phyloP scores from a whole-genome alignment of 2,329 filamentous ascomycete species.

The Ophiocordyceps unilateralis region DNA sequence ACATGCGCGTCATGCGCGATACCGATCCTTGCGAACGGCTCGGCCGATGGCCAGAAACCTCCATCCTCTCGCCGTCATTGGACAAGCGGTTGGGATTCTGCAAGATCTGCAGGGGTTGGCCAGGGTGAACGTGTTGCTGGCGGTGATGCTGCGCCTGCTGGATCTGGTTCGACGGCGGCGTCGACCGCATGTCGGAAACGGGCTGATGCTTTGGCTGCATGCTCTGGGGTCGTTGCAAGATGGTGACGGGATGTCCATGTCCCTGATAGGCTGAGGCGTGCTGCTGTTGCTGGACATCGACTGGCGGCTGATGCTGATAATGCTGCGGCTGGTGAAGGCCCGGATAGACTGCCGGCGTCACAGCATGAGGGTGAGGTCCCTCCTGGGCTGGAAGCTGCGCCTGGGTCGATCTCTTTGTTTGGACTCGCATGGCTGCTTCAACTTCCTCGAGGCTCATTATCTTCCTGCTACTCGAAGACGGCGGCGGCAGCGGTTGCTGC shows the following conservation, averaged over 20 bases:
- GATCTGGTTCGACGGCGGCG: constrained; percentile 7
- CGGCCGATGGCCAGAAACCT: constrained; percentile 18
- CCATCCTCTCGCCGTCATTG: constrained; percentile 23
- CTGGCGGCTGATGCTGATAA: constrained; percentile 3
- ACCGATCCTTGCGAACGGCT: constrained; percentile 35
- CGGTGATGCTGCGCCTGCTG: constrained; percentile 14
- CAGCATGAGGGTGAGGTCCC: constrained; percentile 13
- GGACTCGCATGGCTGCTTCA: constrained; percentile 74
- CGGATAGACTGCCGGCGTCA: constrained; percentile 9
- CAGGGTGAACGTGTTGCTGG: constrained; percentile 17
- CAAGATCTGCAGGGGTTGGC: constrained; percentile 55
- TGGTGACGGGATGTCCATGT: constrained; percentile 34
- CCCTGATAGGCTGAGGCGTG: constrained; percentile 13
- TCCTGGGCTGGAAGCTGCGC: constrained; percentile 14
- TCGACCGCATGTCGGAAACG: constrained; percentile 15
- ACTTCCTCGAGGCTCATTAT: constrained; percentile 96
- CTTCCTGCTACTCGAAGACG: constrained; percentile 37
- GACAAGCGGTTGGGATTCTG: constrained; percentile 59
- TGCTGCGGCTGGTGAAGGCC: constrained; percentile 5
- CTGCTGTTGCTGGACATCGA: constrained; percentile 5
- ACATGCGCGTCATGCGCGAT: constrained; percentile 14
- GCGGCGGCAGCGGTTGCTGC: constrained; percentile 6
- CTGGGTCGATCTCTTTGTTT: constrained; percentile 34
- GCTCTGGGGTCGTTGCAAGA: constrained; percentile 35
- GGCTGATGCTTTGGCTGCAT: constrained; percentile 22